Conservation (phyloP, 2,329 filamentous ascomycete genomes). For the Fusarium avenaceum region DNA sequence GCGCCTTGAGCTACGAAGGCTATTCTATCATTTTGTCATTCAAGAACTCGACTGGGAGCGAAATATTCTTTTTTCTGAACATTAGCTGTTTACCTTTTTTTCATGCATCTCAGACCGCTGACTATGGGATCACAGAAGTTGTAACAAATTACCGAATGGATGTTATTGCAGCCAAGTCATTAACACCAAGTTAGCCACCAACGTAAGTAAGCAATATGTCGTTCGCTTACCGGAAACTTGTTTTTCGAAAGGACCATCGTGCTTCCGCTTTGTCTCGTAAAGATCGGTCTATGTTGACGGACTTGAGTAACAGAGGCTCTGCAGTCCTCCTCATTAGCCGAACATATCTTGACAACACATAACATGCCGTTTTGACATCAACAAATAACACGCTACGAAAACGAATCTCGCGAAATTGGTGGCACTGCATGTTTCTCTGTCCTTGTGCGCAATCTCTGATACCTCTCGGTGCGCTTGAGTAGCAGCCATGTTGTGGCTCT, state of each 20-base stretch:
- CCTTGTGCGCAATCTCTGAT: constrained; percentile 30
- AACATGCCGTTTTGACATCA: constrained; percentile 12
- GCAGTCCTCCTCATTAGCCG: constrained; percentile 23
- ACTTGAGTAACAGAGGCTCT: constrained; percentile 29
- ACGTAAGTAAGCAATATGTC: background rate
- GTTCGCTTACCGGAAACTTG: constrained; percentile 24
- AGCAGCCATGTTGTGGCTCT: constrained; percentile 25
- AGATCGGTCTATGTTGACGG: background rate
- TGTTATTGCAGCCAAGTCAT: background rate
- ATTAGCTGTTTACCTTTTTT: no score
- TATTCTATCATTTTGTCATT: background rate
- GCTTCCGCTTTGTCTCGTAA: background rate
- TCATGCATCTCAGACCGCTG: no score
- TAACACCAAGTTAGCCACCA: background rate
- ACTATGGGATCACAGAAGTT: background rate
- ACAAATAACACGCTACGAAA: constrained; percentile 11
- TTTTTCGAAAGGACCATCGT: background rate
- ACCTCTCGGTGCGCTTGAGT: constrained; percentile 18
- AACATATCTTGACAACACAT: constrained; percentile 26
- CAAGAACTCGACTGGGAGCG: no score
- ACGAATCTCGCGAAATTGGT: constrained; percentile 16
- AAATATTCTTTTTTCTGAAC: no score
- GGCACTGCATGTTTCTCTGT: constrained; percentile 30
- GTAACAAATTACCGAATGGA: background rate
- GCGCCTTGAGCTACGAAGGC: background rate